Conservation (phyloP, 2,329 filamentous ascomycete species). For the Paecilomyces niveus region DNA sequence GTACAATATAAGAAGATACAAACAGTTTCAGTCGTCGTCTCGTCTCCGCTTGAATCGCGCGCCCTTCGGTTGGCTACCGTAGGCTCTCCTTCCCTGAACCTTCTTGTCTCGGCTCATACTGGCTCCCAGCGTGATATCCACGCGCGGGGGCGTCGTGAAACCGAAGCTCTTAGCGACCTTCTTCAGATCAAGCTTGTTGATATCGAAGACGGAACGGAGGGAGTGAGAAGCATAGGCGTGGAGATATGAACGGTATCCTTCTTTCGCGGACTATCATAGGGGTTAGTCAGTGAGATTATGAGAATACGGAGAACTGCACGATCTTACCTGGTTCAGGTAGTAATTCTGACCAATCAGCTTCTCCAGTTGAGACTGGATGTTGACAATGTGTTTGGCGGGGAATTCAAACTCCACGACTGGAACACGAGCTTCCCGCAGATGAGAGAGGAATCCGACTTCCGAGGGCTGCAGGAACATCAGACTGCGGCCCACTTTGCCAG, state of each 20-base stretch:
- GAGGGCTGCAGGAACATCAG: slow-evolving; percentile 89
- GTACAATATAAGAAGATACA: background rate
- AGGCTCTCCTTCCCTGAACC: slow-evolving; percentile 56
- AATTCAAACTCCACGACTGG: slow-evolving; percentile 96
- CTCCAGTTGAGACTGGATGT: slow-evolving; percentile 85
- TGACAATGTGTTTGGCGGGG: slow-evolving; percentile 82
- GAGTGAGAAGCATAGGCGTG: slow-evolving; percentile 90
- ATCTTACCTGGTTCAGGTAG: slow-evolving; percentile 76
- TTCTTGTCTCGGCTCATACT: slow-evolving; percentile 68
- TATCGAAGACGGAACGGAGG: slow-evolving; percentile 75
- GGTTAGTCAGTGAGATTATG: slow-evolving; percentile 3
- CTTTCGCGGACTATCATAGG: slow-evolving; percentile 52
- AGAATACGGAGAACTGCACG: slow-evolving; percentile 2
- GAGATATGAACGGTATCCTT: slow-evolving; percentile 80
- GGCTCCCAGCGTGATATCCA: slow-evolving; percentile 71
- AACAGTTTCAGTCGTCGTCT: slow-evolving; percentile 15
- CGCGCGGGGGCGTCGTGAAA: slow-evolving; percentile 66
- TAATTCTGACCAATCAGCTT: slow-evolving; percentile 93
- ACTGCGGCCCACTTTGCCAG: slow-evolving; percentile 72
- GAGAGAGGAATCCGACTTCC: slow-evolving; percentile 85
- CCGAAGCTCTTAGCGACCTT: slow-evolving; percentile 83
- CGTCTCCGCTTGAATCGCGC: slow-evolving; percentile 48
- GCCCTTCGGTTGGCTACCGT: slow-evolving; percentile 70
- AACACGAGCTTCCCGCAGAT: slow-evolving; percentile 84
- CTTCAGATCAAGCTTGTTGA: slow-evolving; percentile 72